Evolutionary conservation across 2,329 filamentous ascomycete genomes (phyloP).

Genomic region (Botrytis byssoidea): DNA sequence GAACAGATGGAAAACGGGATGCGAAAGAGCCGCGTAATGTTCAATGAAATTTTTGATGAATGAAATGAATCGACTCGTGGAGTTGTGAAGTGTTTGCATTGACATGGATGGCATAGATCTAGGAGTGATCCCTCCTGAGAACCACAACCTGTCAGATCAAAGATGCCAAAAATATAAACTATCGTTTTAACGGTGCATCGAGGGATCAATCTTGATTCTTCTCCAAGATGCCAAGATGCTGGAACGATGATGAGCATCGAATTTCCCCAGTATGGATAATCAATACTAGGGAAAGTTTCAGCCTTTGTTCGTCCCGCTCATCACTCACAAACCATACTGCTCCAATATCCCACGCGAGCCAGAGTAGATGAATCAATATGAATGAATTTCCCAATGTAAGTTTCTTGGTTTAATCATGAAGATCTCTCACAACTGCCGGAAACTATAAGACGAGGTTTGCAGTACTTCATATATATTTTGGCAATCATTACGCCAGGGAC

Average conservation of each 20-base stretch:
- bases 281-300: too few relatives aligned
- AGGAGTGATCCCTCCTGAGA: neutral
- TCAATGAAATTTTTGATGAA: neutral
- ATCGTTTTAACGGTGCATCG: neutral
- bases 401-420: neutral
- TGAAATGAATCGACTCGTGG: neutral
- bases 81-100: neutral
- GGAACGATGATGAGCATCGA: neutral
- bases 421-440: neutral
- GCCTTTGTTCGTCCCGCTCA: neutral
- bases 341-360: neutral
- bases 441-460: neutral
- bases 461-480: neutral
- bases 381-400: neutral
- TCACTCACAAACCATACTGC: neutral
- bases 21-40: neutral
- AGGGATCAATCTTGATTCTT: neutral
- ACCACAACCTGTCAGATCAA: conserved; percentile 1
- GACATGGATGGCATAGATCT: neutral
- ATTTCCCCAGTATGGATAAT: neutral
- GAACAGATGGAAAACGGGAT: neutral
- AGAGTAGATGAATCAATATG: neutral
- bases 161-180: neutral
- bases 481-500: neutral
- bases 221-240: neutral